phyloP scores from a whole-genome alignment of 352 stramenopile genomes.

The Pythium dissotocum region DNA sequence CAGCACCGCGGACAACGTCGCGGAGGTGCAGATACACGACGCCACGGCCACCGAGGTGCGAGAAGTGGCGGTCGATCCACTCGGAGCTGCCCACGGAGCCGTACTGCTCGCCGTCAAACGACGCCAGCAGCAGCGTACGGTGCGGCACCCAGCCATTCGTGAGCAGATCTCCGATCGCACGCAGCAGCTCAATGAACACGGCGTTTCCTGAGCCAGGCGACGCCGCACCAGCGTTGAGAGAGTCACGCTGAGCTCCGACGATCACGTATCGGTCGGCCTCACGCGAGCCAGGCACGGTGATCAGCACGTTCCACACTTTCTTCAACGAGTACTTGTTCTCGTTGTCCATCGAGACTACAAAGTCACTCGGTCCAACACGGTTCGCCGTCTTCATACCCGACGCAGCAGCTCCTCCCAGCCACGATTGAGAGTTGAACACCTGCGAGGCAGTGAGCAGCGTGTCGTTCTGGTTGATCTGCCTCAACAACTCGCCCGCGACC shows the following conservation, averaged over 20 bases:
- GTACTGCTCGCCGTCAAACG: constrained; percentile 79
- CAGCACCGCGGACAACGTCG: constrained; percentile 69
- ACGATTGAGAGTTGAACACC: constrained; percentile 41
- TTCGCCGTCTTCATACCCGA: constrained; percentile 28
- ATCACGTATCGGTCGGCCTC: constrained; percentile 82
- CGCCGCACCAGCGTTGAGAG: constrained; percentile 61
- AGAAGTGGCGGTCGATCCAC: constrained; percentile 83
- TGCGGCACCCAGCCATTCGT: constrained; percentile 77
- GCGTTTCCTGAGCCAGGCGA: constrained; percentile 74
- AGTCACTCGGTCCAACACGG: constrained; percentile 32
- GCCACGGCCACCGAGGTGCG: constrained; percentile 55
- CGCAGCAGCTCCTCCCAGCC: constrained; percentile 34
- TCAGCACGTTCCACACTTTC: constrained; percentile 80
- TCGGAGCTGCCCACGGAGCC: constrained; percentile 77
- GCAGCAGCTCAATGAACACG: constrained; percentile 74
- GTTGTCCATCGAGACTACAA: constrained; percentile 51
- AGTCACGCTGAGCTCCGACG: constrained; percentile 65
- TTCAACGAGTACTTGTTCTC: constrained; percentile 71
- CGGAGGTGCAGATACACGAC: constrained; percentile 77
- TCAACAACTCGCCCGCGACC: constrained; percentile 55
- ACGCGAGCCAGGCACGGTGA: constrained; percentile 66
- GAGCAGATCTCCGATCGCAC: constrained; percentile 56
- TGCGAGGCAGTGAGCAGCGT: constrained; percentile 34
- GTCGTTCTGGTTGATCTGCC: constrained; percentile 24
- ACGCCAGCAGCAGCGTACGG: constrained; percentile 75